Evolutionary conservation across 2,329 filamentous ascomycete genomes (phyloP).

Genomic region (Nemania sp.): DNA sequence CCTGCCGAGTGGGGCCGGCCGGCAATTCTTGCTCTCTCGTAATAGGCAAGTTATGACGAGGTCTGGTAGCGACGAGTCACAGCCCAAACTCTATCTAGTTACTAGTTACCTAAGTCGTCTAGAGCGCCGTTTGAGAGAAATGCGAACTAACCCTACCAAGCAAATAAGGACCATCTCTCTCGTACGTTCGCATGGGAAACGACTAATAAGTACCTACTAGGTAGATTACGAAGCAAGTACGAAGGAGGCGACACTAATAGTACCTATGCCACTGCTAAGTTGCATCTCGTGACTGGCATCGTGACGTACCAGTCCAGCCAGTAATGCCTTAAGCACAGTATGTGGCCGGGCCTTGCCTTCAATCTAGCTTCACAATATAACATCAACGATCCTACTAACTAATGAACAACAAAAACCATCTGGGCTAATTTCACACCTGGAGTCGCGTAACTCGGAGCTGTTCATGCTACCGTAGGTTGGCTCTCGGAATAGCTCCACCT

Average conservation of each 20-base stretch:
- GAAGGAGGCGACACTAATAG: too few relatives aligned
- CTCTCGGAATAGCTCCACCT: too few relatives aligned
- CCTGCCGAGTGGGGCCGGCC: not conserved
- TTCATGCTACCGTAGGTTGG: too few relatives aligned
- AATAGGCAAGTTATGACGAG: conserved; percentile 10
- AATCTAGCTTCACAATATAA: too few relatives aligned
- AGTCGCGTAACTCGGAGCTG: too few relatives aligned
- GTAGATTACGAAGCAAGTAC: too few relatives aligned
- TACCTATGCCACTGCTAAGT: not conserved
- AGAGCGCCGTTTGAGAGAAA: conserved; percentile 9
- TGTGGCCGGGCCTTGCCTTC: too few relatives aligned
- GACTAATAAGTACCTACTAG: not conserved
- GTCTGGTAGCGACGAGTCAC: not conserved
- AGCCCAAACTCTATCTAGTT: conserved; percentile 1
- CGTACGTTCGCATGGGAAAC: not conserved
- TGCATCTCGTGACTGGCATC: not conserved
- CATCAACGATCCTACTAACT: too few relatives aligned
- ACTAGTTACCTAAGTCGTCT: too few relatives aligned
- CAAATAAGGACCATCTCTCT: not conserved
- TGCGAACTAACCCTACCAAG: conserved; percentile 4
- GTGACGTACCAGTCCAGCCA: not conserved
- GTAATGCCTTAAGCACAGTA: too few relatives aligned
- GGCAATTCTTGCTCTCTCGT: conserved; percentile 13
- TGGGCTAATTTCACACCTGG: too few relatives aligned
- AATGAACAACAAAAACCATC: too few relatives aligned